Percentiles rank a stretch among this genome's conserved stretches.
Evolutionary conservation across 495 filamentous ascomycete genomes (phyloP).

Genomic region (Penicillium lagena): DNA sequence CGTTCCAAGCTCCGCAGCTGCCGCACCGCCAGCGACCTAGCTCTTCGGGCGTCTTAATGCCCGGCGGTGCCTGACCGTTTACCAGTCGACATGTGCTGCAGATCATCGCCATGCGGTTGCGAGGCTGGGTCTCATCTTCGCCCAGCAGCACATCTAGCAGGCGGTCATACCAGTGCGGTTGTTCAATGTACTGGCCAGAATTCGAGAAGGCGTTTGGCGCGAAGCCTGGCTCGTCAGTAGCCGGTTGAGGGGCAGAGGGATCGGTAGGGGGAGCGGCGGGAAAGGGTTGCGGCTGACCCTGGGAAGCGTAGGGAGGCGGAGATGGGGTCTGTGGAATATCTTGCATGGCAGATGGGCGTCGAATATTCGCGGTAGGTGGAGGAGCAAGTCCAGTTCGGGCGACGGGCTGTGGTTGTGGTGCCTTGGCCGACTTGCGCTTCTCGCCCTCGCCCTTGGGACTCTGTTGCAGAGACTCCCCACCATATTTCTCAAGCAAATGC

Average conservation of each 20-base stretch:
- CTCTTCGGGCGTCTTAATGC: conserved; percentile 68
- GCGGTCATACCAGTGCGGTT: conserved; percentile 85
- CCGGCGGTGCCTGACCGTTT: conserved; percentile 93
- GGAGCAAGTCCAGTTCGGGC: conserved; percentile 58
- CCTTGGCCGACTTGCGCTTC: conserved; percentile 15
- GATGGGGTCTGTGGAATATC: conserved; percentile 13
- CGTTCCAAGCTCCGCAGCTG: conserved; percentile 79
- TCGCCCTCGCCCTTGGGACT: conserved; percentile 25
- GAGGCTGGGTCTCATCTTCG: conserved; percentile 89
- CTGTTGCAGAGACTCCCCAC: conserved; percentile 51
- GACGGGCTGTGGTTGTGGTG: conserved; percentile 14
- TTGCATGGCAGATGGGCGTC: conserved; percentile 17
- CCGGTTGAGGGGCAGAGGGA: conserved; percentile 7
- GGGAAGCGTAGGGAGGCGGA: conserved; percentile 16
- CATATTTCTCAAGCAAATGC: conserved; percentile 90
- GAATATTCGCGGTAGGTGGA: conserved; percentile 84
- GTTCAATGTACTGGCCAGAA: conserved; percentile 36
- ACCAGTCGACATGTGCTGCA: conserved; percentile 79
- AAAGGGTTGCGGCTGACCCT: conserved; percentile 7
- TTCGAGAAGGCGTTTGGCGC: conserved; percentile 56
- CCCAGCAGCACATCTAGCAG: conserved; percentile 87
- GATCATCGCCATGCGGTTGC: conserved; percentile 85
- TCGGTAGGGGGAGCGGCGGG: conserved; percentile 7
- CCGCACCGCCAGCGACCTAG: conserved; percentile 87
- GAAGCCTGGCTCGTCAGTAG: conserved; percentile 41